phyloP scores from a whole-genome alignment of 2,329 filamentous ascomycete species.

The Endothia cerciana region DNA sequence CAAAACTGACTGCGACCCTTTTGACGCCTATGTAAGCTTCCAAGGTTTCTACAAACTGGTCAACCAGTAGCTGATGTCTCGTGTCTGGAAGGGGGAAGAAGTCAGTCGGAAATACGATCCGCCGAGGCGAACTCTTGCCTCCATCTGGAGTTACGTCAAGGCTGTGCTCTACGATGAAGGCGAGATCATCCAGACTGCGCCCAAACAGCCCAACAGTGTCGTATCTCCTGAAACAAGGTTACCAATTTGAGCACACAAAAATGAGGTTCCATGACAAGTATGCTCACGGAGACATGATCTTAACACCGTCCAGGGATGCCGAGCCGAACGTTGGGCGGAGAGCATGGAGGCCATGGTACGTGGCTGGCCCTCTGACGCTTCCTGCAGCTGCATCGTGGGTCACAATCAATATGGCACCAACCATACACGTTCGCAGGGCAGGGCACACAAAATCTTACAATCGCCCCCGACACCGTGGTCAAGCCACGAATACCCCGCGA shows the following conservation, averaged over 20 bases:
- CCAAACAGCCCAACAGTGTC: constrained; percentile 23
- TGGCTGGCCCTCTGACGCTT: constrained; percentile 19
- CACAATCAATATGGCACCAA: background rate
- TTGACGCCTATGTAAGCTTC: constrained; percentile 11
- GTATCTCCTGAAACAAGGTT: constrained; percentile 19
- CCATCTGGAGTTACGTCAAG: constrained; percentile 5
- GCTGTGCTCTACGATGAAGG: constrained; percentile 20
- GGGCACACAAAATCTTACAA: constrained; percentile 39
- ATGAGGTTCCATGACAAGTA: no score
- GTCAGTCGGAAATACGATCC: constrained; percentile 22
- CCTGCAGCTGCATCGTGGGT: constrained; percentile 12
- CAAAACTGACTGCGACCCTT: constrained; percentile 11
- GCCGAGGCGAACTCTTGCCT: background rate
- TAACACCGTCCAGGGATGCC: constrained; percentile 17
- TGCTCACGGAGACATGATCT: constrained; percentile 23
- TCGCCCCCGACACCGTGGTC: constrained; percentile 33
- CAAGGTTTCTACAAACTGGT: constrained; percentile 21
- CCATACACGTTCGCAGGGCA: constrained; percentile 32
- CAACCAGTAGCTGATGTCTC: constrained; percentile 18
- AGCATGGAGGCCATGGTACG: constrained; percentile 24
- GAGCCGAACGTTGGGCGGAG: constrained; percentile 21
- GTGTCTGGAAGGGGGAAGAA: constrained; percentile 20
- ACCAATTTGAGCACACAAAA: background rate
- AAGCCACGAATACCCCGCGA: constrained; percentile 34
- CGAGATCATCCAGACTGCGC: constrained; percentile 18